Evolutionary conservation across 1,284 basidiomycete genomes (phyloP), one percentile per base, ranked within the genome.

Genomic region (Sporisorium reilianum): DNA sequence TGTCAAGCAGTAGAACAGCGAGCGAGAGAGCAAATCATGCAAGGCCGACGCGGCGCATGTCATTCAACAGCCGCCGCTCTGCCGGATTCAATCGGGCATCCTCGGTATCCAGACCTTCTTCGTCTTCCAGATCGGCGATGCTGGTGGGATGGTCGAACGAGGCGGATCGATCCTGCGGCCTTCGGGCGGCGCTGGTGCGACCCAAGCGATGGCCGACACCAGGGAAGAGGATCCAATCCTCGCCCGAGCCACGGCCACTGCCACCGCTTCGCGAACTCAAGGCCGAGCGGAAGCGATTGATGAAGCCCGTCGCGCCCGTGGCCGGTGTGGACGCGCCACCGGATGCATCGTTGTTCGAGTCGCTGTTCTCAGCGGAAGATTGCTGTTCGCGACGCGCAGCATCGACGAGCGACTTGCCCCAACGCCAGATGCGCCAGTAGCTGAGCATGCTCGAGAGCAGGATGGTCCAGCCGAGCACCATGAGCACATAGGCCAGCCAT

Each of bases 391-490:
- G 59, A 9, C 72, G 55, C 0, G 78, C 72, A 7, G 73, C 79
- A 34, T 74, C 72, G 32, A 82, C 79, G n/a, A 82, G 74, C 40
- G 57, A 67, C 42, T 70, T 65, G 48, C 78, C 79, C 78, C 78
- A 82, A 3, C 80, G 67, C 52, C 71, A 66, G 55, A 81, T 76
- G 20, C 79, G 66, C 75, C 91, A 93, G 86, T 90, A 95, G 22
- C 91, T 90, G 48, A 94, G 89, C 54, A 92, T 71, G 44, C 91
- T 91, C 1, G 92, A 91, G 59, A 67, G 70, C 45, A 61, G 48
- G 3, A 96, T 87, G 88, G 96, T 94, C 93, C 94, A 96, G 12
- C 95, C 92, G 38, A 94, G 78, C 0, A 91, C 92, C 93, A 97
- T 97, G 80, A 97, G 89, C 56, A 96, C 86, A 86, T 96, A 94